A percentile compares a stretch with the other conserved stretches of the same genome.
Conservation (phyloP, 2,329 filamentous ascomycete species). For the Penicillium concentricum region DNA sequence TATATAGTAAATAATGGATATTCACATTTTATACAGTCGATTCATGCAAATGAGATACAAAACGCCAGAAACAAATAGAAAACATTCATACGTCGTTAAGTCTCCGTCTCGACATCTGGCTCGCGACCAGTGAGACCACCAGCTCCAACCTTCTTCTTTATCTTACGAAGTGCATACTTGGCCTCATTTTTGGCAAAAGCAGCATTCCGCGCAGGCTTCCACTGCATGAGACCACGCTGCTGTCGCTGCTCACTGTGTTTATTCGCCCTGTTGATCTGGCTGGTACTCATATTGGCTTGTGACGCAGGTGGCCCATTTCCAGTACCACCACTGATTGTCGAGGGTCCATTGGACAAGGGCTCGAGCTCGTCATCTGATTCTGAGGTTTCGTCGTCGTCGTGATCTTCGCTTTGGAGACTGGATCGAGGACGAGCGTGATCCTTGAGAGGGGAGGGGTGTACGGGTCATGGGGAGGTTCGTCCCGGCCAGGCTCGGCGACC, state of each 20-base stretch:
- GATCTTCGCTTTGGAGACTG: conserved; percentile 13
- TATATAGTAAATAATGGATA: neutral
- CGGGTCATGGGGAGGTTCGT: conserved; percentile 54
- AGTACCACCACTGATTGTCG: conserved; percentile 11
- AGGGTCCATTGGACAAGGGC: conserved; percentile 11
- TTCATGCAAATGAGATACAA: neutral
- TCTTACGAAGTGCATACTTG: conserved; percentile 70
- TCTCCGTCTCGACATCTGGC: conserved; percentile 83
- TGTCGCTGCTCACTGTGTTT: conserved; percentile 67
- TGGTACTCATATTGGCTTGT: conserved; percentile 12
- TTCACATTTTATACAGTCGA: neutral
- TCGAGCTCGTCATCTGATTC: conserved; percentile 7
- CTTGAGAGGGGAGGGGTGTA: conserved; percentile 46
- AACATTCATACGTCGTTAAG: conserved; percentile 15
- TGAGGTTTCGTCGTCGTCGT: conserved; percentile 12
- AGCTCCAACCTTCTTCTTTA: conserved; percentile 70
- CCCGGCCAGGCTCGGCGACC: conserved; percentile 56
- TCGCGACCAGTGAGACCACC: conserved; percentile 72
- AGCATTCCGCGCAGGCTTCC: conserved; percentile 82
- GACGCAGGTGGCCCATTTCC: conserved; percentile 18
- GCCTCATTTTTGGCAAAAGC: conserved; percentile 87
- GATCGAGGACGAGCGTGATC: conserved; percentile 6
- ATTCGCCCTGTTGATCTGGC: conserved; percentile 36
- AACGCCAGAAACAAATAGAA: neutral
- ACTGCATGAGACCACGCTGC: conserved; percentile 91